Base-by-base conservation (phyloP, 306 rosid genomes). In the Fragaria vesca region DNA sequence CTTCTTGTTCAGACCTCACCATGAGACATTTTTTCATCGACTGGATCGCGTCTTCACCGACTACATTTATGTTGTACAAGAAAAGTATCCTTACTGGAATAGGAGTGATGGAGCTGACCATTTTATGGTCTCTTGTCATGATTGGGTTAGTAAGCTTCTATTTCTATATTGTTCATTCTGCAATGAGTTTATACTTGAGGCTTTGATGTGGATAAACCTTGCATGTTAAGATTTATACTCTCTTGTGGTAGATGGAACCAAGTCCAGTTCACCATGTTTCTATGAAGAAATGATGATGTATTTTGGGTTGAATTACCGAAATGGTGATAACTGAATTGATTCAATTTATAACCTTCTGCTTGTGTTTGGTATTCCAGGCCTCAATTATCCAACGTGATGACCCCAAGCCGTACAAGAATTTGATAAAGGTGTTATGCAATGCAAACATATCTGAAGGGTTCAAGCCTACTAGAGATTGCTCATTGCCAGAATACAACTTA, bases 91-190 rank as follows among this genome's bases (percentile, higher is more conserved):
- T 12, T 83, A 76, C 20, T 87, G 93, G 91, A 89, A 89, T 18
- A 84, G 90, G 80, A 87, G 91, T 83, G 54, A 28, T 6, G 93
- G 91, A 45, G 87, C 85, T 2, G 91, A 89, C 45, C 93, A 85
- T 82, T 86, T 89, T 52, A 79, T 85, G 40, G 24, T 89, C 67
- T 87, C 91, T 2, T 87, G 89, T 80, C 91, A 89, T 43, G 93
- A 89, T 71, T 87, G 91, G 93, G 91, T 89, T 69, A 40, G 77
- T 57, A 34, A 18, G 28, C 68, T 42, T 52, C 2, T 40, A 21
- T 50, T 60, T 46, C 6, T 10, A 2, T 12, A 2, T 12, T 54
- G 4, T 54, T 54, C 60, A 54, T 54, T 20, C 9, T 54, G 26
- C 26, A 54, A 2, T 54, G 4, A 54, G 26, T 18, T 62, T 62